Conservation (phyloP, 306 rosid genomes). For the Begonia peltatifolia region DNA sequence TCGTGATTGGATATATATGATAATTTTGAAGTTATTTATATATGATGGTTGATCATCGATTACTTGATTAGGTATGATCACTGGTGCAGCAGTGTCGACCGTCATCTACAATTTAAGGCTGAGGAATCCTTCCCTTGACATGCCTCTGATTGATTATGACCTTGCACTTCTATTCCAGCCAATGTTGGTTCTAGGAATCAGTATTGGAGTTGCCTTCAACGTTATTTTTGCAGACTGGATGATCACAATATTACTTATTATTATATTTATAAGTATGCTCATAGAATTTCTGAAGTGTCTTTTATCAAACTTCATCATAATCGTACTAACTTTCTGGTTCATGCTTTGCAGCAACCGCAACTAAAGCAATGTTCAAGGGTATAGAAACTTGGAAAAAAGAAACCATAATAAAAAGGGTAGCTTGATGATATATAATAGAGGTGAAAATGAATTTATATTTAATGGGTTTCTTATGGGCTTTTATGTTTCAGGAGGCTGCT, state of each 20-base stretch:
- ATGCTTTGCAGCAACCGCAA: slow-evolving; percentile 43
- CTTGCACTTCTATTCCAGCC: slow-evolving; percentile 72
- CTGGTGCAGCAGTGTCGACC: slow-evolving; percentile 62
- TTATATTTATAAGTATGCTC: slow-evolving; percentile 46
- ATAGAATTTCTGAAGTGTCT: background rate
- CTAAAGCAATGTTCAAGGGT: slow-evolving; percentile 60
- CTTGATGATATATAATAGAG: background rate
- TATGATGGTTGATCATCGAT: too few relatives aligned
- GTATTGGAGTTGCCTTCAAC: slow-evolving; percentile 65
- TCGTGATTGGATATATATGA: too few relatives aligned
- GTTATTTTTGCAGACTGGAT: slow-evolving; percentile 78
- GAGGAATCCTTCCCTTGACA: slow-evolving; percentile 55
- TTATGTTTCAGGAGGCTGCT: slow-evolving; percentile 34
- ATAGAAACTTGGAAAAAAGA: slow-evolving; percentile 73
- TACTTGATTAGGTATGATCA: slow-evolving; percentile 46
- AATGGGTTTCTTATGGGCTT: background rate
- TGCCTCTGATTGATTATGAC: slow-evolving; percentile 72
- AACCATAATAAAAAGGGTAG: slow-evolving; percentile 54
- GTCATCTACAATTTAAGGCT: slow-evolving; percentile 56
- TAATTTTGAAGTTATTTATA: too few relatives aligned
- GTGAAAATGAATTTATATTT: background rate
- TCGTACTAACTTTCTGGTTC: too few relatives aligned
- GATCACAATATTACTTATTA: slow-evolving; percentile 50
- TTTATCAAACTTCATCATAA: too few relatives aligned
- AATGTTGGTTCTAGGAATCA: slow-evolving; percentile 78